Conservation (phyloP, 208 protist genomes). For the Crithidia sp. region DNA sequence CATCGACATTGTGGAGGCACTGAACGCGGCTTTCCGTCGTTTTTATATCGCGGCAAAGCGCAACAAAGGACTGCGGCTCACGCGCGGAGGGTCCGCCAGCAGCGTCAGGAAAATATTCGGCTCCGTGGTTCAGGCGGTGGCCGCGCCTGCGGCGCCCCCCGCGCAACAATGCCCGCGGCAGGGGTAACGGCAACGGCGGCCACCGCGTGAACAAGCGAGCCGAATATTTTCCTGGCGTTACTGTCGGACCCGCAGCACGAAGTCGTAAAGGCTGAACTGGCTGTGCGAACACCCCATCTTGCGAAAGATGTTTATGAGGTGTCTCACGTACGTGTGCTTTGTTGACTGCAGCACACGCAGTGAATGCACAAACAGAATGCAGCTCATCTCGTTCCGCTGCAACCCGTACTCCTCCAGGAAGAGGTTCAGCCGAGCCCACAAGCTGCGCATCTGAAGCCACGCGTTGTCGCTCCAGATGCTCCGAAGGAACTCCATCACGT, state of each 20-base stretch:
- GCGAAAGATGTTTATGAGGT: slow-evolving; percentile 25
- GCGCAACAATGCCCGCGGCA: no score
- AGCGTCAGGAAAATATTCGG: no score
- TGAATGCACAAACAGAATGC: slow-evolving; percentile 7
- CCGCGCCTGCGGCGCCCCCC: no score
- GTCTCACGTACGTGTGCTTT: slow-evolving; percentile 13
- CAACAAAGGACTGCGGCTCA: no score
- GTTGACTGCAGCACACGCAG: background rate
- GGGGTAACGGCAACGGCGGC: no score
- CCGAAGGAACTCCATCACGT: background rate
- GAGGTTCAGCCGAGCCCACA: slow-evolving; percentile 8
- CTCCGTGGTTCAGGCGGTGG: no score
- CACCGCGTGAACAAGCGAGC: no score
- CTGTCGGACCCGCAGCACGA: background rate
- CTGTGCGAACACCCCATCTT: slow-evolving; percentile 6
- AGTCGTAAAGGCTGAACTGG: slow-evolving; percentile 4
- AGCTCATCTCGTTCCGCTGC: background rate
- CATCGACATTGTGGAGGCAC: no score
- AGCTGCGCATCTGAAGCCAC: slow-evolving; percentile 15
- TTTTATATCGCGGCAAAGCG: no score
- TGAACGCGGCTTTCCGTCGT: no score
- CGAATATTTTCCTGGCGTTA: no score
- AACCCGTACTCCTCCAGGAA: slow-evolving; percentile 1
- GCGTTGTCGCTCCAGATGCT: slow-evolving; percentile 7
- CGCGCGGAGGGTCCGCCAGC: no score